A percentile compares a stretch with the other conserved stretches of the same genome.
phyloP scores from a whole-genome alignment of 768 basidiomycete genomes.

The Naganishia randhawae region DNA sequence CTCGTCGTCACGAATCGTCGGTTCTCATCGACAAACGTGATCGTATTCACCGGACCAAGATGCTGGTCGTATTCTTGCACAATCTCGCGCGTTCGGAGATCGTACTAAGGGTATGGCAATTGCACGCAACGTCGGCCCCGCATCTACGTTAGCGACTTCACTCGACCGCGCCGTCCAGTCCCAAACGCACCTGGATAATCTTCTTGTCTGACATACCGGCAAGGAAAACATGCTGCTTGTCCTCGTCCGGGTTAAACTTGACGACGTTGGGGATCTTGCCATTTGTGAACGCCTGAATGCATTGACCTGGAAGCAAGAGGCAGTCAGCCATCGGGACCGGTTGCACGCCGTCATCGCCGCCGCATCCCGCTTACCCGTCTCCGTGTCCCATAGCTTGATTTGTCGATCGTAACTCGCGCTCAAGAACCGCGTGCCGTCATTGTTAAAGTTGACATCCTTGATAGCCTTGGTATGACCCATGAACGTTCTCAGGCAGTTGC shows the following conservation, averaged over 20 bases:
- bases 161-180: neutral
- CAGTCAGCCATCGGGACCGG: neutral
- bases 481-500: slow-evolving; percentile 94
- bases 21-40: slow-evolving; percentile 98
- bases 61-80: slow-evolving; percentile 99
- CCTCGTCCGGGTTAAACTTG: slow-evolving; percentile 90
- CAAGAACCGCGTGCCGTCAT: slow-evolving; percentile 81
- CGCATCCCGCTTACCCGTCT: slow-evolving; percentile 60
- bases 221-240: slow-evolving; percentile 92
- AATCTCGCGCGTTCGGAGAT: slow-evolving; percentile 90
- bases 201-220: slow-evolving; percentile 99
- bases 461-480: slow-evolving; percentile 95
- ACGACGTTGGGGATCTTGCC: slow-evolving; percentile 96
- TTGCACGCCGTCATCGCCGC: neutral
- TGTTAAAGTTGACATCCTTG: slow-evolving; percentile 92
- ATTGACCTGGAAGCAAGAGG: slow-evolving; percentile 60
- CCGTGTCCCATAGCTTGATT: slow-evolving; percentile 99
- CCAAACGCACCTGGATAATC: slow-evolving; percentile 77
- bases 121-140: too few species aligned
- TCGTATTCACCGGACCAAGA: slow-evolving; percentile 94
- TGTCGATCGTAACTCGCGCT: slow-evolving; percentile 93
- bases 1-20: slow-evolving; percentile 95
- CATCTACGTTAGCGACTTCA: neutral
- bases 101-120: slow-evolving; percentile 61
- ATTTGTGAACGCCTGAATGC: slow-evolving; percentile 91